Conservation (phyloP, 352 stramenopile genomes). For the Globisporangium camurandrum region DNA sequence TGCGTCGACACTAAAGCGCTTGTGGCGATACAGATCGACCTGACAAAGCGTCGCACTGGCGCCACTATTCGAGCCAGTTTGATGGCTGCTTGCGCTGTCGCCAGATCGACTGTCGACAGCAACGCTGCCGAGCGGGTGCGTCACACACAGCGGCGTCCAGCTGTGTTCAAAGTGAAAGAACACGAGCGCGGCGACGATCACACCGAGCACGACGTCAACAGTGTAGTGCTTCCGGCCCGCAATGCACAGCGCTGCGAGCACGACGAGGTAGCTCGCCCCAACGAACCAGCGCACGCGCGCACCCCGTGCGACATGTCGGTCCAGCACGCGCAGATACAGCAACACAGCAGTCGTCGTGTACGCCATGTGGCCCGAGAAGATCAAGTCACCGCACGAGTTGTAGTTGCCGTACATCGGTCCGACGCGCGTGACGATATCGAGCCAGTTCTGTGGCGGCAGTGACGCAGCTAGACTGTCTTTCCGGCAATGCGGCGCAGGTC, state of each 20-base stretch:
- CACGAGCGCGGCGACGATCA: constrained; percentile 55
- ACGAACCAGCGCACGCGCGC: constrained; percentile 47
- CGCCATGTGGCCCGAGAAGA: constrained; percentile 73
- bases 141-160: constrained; percentile 50
- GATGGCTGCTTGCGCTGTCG: background rate
- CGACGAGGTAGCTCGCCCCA: constrained; percentile 40
- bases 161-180: constrained; percentile 79
- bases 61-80: background rate
- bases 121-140: constrained; percentile 14
- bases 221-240: constrained; percentile 71
- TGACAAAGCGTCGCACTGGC: too few relatives aligned
- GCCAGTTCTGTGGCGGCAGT: constrained; percentile 52
- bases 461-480: constrained; percentile 33
- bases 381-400: constrained; percentile 71
- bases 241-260: constrained; percentile 49
- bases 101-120: too few relatives aligned
- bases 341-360: constrained; percentile 65
- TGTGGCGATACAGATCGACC: constrained; percentile 22
- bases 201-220: constrained; percentile 64
- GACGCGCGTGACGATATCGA: constrained; percentile 68
- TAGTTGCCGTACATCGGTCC: constrained; percentile 66
- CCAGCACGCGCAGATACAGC: constrained; percentile 53
- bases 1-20: constrained; percentile 52
- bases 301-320: constrained; percentile 40
- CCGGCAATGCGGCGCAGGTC: constrained; percentile 60